Base-by-base conservation (phyloP, 306 rosid genomes). In the Cucumis hystrix region DNA sequence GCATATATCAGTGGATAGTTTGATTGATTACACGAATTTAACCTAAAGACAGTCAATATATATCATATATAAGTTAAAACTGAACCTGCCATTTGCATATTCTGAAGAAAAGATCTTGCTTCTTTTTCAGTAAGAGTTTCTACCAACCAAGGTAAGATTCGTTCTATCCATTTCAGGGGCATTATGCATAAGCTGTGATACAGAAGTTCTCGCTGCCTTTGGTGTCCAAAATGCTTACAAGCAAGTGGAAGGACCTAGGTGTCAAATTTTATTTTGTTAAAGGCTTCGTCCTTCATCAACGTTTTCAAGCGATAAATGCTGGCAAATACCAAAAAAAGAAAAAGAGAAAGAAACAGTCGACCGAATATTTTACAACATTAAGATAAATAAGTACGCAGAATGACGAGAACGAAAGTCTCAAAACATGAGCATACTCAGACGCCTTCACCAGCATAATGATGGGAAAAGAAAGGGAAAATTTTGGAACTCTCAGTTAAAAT, bases 211-310 rank as follows among this genome's bases (percentile, higher is more conserved):
- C 95, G 87, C 84, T 95, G 99, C 84, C 83, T 89, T 82, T 87
- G 83, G 84, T 85, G 83, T 89, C 89, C 88, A 84, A 95, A 95
- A 87, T 88, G 90, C 92, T 87, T 89, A 78, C 84, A 95, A 37
- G 97, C 99, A 87, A 95, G 99, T 30, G 99, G 99, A 86, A 95
- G 99, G 88, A 95, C 97, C 99, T 95, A 87, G 56, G 87, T 14
- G 81, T 80, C 76, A 63, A 81, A 69, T 69, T 69, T 67, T 20
- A 41, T 68, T 69, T 69, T 45, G 57, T 43, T 13, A 69, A 23
- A 45, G 20, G 39, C 30, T 21, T 11, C 0, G 30, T 43, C 5
- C 17, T 21, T 62, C 41, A 62, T 64, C 21, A 28, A 63, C 10
- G 40, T 61, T 61, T 60, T 61, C 39, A 69, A 45, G 58, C 10